These are phyloP conservation scores for Pythium phragmitis DNA, from an alignment of 352 stramenopile species.

Conservation along the genomic window DNA sequence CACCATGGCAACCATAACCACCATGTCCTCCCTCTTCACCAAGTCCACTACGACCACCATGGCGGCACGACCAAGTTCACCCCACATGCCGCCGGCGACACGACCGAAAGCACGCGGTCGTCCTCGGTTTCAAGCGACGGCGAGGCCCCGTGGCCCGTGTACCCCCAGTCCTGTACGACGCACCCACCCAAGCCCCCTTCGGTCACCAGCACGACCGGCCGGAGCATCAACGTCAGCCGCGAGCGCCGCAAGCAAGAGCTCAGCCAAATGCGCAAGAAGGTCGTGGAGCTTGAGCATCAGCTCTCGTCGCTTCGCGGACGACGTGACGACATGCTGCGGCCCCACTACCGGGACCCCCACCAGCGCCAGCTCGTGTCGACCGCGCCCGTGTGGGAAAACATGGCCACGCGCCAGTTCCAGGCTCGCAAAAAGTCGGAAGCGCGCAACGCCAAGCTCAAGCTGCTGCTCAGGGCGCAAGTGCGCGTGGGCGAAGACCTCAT, in stretches of 20 bases:
- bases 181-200: not conserved
- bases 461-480: constrained; percentile 3
- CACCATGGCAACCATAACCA: not conserved
- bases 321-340: constrained; percentile 9
- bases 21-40: not conserved
- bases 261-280: constrained; percentile 24
- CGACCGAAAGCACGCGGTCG: not conserved
- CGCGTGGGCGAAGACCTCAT: constrained; percentile 15
- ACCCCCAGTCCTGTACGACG: not conserved
- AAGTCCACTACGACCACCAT: not conserved
- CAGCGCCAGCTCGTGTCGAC: constrained; percentile 8
- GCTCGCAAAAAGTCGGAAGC: constrained; percentile 17
- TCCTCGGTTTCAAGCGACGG: not conserved
- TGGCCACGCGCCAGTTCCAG: constrained; percentile 27
- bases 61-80: not conserved
- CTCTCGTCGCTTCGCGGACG: constrained; percentile 25
- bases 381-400: constrained; percentile 27
- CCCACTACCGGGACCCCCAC: constrained; percentile 14
- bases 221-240: constrained; percentile 22
- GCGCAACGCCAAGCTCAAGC: constrained; percentile 18
- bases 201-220: not conserved
- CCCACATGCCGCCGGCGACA: not conserved
- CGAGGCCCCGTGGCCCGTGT: not conserved
- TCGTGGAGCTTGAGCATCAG: constrained; percentile 25
- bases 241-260: constrained; percentile 37